Percentiles rank a stretch among this genome's conserved stretches.
phyloP scores from a whole-genome alignment of 495 filamentous ascomycete species.

The Ramalina intermedia region DNA sequence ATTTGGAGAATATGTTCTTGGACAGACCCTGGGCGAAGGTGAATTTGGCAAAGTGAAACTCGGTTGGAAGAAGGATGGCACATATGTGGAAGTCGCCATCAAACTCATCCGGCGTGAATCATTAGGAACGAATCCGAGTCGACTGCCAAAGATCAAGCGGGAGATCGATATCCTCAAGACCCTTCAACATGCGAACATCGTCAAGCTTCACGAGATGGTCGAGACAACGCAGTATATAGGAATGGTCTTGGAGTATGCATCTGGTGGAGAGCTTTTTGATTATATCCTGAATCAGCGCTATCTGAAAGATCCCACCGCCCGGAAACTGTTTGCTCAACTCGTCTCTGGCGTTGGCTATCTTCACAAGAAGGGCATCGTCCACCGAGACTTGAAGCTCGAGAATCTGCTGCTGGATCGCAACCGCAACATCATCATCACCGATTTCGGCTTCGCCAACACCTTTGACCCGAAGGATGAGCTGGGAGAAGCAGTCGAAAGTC shows the following conservation, averaged over 20 bases:
- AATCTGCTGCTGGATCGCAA: constrained; percentile 93
- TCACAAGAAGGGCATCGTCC: constrained; percentile 98
- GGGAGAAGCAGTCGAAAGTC: constrained; percentile 78
- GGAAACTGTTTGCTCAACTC: constrained; percentile 86
- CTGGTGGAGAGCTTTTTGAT: constrained; percentile 94
- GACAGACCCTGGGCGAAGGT: constrained; percentile 93
- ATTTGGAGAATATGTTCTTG: constrained; percentile 89
- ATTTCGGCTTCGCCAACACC: constrained; percentile 98
- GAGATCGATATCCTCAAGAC: constrained; percentile 84
- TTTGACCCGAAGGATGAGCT: constrained; percentile 84
- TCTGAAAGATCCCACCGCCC: constrained; percentile 80
- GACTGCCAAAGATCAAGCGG: constrained; percentile 91
- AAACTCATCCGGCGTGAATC: constrained; percentile 91
- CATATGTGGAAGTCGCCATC: constrained; percentile 84
- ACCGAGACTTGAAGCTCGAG: constrained; percentile 93
- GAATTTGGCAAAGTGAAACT: constrained; percentile 99
- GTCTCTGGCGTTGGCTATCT: constrained; percentile 95
- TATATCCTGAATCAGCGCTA: constrained; percentile 95
- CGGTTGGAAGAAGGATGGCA: constrained; percentile 92
- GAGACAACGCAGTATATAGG: constrained; percentile 93
- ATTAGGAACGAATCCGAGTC: constrained; percentile 69
- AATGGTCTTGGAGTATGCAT: constrained; percentile 96
- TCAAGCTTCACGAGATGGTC: constrained; percentile 94
- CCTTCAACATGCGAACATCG: constrained; percentile 89
- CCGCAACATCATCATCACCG: constrained; percentile 97